Conservation (phyloP, 2,329 filamentous ascomycete species). For the Nectriaceae sp. region DNA sequence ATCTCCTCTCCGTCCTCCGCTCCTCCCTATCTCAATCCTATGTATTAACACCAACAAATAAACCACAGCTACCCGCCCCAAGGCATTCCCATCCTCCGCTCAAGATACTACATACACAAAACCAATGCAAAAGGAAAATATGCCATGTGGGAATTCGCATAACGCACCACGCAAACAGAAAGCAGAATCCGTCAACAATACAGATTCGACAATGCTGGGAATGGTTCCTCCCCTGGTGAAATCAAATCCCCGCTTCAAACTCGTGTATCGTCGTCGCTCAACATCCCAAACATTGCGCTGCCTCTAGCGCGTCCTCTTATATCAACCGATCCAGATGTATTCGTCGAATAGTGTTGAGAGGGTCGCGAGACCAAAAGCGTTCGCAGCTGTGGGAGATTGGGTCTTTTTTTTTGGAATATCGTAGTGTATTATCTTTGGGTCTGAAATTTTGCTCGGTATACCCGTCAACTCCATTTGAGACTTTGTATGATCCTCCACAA, state of each 20-base stretch:
- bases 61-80: not conserved
- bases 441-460: slow-evolving; percentile 35
- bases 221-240: not conserved
- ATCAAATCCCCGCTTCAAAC: not conserved
- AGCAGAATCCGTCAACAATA: not conserved
- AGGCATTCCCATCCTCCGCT: not conserved
- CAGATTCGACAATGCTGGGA: not conserved
- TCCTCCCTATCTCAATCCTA: not conserved
- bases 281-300: too few relatives aligned
- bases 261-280: not conserved
- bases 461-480: slow-evolving; percentile 31
- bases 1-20: not conserved
- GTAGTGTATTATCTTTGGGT: slow-evolving; percentile 40
- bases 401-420: slow-evolving; percentile 32
- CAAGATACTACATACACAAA: slow-evolving; percentile 1
- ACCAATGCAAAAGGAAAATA: slow-evolving; percentile 10
- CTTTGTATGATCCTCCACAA: slow-evolving; percentile 22
- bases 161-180: not conserved
- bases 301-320: too few relatives aligned
- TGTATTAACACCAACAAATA: not conserved
- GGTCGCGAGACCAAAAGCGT: too few relatives aligned
- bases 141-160: slow-evolving; percentile 9
- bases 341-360: too few relatives aligned
- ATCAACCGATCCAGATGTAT: not conserved
- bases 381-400: too few relatives aligned